These are phyloP conservation scores for Paradendryphiella salina DNA, from an alignment of 2,329 filamentous ascomycete species.

Conservation along the genomic window DNA sequence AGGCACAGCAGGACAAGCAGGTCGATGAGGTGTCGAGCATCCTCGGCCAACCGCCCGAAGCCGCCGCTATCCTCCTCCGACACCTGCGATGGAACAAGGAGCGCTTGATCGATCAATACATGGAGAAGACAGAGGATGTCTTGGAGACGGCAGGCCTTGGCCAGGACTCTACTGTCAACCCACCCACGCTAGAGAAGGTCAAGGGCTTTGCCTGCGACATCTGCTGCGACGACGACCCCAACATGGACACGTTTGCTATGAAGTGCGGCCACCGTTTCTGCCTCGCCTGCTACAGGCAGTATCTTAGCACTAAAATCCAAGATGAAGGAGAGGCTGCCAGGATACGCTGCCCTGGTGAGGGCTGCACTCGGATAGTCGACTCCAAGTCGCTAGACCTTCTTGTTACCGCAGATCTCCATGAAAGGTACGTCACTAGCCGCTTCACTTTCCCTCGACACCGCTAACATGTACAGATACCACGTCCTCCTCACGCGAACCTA, in stretches of 20 bases:
- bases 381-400: conserved; percentile 83
- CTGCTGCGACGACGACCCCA: conserved; percentile 85
- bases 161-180: conserved; percentile 48
- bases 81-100: conserved; percentile 97
- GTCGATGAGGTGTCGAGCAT: conserved; percentile 90
- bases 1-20: conserved; percentile 81
- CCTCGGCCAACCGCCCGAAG: conserved; percentile 83
- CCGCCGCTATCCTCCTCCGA: conserved; percentile 85
- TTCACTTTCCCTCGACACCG: neutral
- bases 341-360: conserved; percentile 88
- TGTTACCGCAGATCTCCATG: conserved; percentile 59
- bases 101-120: conserved; percentile 89
- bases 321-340: conserved; percentile 93
- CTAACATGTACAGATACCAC: conserved; percentile 66
- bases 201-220: conserved; percentile 89
- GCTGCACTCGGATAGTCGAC: conserved; percentile 88
- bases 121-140: conserved; percentile 81
- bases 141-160: conserved; percentile 84
- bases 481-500: conserved; percentile 89
- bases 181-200: conserved; percentile 70
- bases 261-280: conserved; percentile 95
- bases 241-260: conserved; percentile 84
- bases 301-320: conserved; percentile 87
- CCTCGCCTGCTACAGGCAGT: conserved; percentile 87
- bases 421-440: conserved; percentile 51